Conservation (phyloP, 2,329 filamentous ascomycete genomes). For the Pseudogymnoascus sp. region DNA sequence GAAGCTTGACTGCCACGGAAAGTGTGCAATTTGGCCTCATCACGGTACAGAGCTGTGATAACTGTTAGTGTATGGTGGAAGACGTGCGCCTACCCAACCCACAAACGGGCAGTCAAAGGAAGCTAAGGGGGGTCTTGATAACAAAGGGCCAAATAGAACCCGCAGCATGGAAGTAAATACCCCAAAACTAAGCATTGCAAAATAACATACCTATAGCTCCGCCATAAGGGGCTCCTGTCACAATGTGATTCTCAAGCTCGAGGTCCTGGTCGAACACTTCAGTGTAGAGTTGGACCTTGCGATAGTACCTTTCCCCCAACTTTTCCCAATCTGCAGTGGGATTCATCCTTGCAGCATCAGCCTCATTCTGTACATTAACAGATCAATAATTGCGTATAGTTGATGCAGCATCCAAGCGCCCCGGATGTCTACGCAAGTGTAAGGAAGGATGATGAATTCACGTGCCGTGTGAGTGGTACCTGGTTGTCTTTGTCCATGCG, state of each 20-base stretch:
- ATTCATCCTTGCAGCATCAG: slow-evolving; percentile 14
- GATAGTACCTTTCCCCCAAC: slow-evolving; percentile 89
- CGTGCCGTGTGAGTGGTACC: slow-evolving; percentile 2
- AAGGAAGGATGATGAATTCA: slow-evolving; percentile 1
- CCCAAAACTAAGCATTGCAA: neutral
- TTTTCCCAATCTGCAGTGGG: slow-evolving; percentile 75
- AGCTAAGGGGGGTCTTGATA: neutral
- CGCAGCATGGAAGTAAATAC: neutral
- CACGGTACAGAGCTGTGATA: slow-evolving; percentile 70
- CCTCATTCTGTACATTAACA: slow-evolving; percentile 6
- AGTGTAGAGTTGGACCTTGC: slow-evolving; percentile 88
- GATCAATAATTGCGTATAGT: neutral
- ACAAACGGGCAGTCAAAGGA: neutral
- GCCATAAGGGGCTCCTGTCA: slow-evolving; percentile 85
- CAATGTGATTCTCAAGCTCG: slow-evolving; percentile 89
- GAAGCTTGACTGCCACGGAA: slow-evolving; percentile 62
- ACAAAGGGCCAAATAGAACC: neutral
- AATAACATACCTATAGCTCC: slow-evolving; percentile 72
- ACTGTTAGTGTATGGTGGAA: slow-evolving; percentile 24
- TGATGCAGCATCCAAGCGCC: neutral
- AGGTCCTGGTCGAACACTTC: slow-evolving; percentile 87
- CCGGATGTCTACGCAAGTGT: neutral
- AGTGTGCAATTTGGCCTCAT: slow-evolving; percentile 74
- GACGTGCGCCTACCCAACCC: neutral
- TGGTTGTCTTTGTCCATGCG: slow-evolving; percentile 3